Conservation (phyloP, 495 filamentous ascomycete species). For the Letharia lupina region DNA sequence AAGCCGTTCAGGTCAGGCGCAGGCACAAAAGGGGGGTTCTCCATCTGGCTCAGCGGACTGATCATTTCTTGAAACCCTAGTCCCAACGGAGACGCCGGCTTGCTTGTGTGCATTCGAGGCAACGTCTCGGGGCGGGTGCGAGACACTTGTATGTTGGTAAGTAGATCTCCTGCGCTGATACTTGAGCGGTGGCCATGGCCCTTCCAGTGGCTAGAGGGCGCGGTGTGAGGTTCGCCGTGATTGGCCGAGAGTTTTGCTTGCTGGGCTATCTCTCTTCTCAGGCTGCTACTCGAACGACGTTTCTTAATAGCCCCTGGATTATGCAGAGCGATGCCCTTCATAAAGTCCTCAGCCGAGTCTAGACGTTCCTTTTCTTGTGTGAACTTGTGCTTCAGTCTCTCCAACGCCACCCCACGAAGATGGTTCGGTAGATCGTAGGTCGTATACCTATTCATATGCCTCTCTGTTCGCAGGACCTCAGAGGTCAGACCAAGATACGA, state of each 20-base stretch:
- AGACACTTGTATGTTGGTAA: slow-evolving; percentile 70
- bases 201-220: slow-evolving; percentile 1
- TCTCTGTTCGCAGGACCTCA: slow-evolving; percentile 85
- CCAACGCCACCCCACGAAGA: slow-evolving; percentile 73
- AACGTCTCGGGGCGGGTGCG: slow-evolving; percentile 33
- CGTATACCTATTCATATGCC: slow-evolving; percentile 85
- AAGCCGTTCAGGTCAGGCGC: slow-evolving; percentile 44
- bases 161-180: slow-evolving; percentile 67
- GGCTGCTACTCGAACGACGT: slow-evolving; percentile 60
- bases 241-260: slow-evolving; percentile 48
- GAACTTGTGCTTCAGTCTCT: slow-evolving; percentile 90
- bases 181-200: slow-evolving; percentile 23
- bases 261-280: slow-evolving; percentile 75
- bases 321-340: slow-evolving; percentile 92
- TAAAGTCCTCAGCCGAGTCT: slow-evolving; percentile 64
- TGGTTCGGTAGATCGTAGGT: slow-evolving; percentile 87
- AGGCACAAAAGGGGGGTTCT: slow-evolving; percentile 48
- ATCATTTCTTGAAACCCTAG: slow-evolving; percentile 26
- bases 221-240: slow-evolving; percentile 28
- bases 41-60: slow-evolving; percentile 54
- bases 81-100: slow-evolving; percentile 28
- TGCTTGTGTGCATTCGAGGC: slow-evolving; percentile 25
- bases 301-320: slow-evolving; percentile 63
- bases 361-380: slow-evolving; percentile 74
- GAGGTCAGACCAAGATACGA: slow-evolving; percentile 85